phyloP scores from a whole-genome alignment of 768 basidiomycete species.

The Boletus sp. region DNA sequence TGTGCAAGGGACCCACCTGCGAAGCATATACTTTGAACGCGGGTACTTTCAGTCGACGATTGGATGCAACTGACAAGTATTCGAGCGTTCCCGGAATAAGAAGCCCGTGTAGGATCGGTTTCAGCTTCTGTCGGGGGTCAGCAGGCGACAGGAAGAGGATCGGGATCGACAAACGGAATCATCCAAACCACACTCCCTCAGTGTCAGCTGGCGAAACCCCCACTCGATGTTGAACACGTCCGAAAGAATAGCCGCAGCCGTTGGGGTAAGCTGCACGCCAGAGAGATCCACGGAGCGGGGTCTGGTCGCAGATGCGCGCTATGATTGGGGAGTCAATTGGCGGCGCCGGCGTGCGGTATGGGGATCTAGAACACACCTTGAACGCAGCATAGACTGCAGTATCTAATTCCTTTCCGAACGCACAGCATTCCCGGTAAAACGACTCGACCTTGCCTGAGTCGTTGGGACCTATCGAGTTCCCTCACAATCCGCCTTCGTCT shows the following conservation, averaged over 20 bases:
- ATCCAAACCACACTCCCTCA: constrained; percentile 85
- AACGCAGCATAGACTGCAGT: too few species aligned
- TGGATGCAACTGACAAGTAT: constrained; percentile 86
- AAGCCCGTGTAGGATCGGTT: constrained; percentile 87
- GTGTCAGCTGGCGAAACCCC: too few species aligned
- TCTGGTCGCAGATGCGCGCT: constrained; percentile 55
- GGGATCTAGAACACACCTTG: too few species aligned
- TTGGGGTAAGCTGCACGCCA: constrained; percentile 67
- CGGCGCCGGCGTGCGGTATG: too few species aligned
- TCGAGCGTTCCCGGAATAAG: constrained; percentile 80
- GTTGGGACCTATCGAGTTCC: too few species aligned
- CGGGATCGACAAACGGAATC: constrained; percentile 55
- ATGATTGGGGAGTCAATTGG: too few species aligned
- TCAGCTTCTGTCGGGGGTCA: constrained; percentile 56
- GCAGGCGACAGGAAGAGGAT: background rate
- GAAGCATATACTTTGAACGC: constrained; percentile 85
- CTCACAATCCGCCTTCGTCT: too few species aligned
- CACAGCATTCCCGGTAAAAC: too few species aligned
- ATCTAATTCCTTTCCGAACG: too few species aligned
- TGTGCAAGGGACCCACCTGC: too few species aligned
- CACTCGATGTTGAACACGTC: constrained; percentile 90
- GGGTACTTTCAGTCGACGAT: constrained; percentile 70
- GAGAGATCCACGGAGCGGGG: constrained; percentile 82
- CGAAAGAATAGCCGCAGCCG: constrained; percentile 78
- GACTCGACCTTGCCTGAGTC: too few species aligned